Evolutionary conservation across 2,329 filamentous ascomycete species (phyloP).

Genomic region (Diplodia seriata): DNA sequence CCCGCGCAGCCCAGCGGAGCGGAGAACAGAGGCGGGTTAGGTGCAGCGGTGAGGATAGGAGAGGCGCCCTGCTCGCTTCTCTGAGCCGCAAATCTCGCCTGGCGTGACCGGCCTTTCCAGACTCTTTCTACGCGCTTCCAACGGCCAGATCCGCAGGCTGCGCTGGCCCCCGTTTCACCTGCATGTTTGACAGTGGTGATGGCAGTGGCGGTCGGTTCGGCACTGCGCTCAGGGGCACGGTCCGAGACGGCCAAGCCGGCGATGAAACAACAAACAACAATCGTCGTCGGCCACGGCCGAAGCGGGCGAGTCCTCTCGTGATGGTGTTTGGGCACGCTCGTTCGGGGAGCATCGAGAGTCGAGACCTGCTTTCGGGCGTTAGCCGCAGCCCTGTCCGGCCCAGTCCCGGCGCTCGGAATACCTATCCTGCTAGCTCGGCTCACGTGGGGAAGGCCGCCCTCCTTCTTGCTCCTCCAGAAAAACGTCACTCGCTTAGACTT

Average conservation of each 20-base stretch:
- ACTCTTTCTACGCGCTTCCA: constrained; percentile 11
- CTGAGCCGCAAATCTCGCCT: constrained; percentile 20
- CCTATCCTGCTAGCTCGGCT: background rate
- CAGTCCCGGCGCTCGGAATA: background rate
- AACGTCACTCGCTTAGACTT: constrained; percentile 28
- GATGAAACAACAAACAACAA: constrained; percentile 13
- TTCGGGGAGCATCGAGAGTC: background rate
- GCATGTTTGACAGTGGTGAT: background rate
- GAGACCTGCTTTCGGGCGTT: background rate
- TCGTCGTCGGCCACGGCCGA: background rate
- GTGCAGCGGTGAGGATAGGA: constrained; percentile 6
- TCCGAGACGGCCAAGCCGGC: constrained; percentile 6
- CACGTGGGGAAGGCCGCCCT: background rate
- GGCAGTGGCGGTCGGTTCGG: background rate
- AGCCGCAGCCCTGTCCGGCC: background rate
- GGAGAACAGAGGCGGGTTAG: background rate
- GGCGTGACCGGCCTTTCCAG: constrained; percentile 21
- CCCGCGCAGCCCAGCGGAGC: background rate
- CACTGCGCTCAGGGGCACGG: background rate
- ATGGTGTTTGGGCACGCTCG: constrained; percentile 5
- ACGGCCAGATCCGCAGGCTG: background rate
- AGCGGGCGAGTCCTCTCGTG: background rate
- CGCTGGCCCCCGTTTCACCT: background rate
- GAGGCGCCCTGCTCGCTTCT: constrained; percentile 9
- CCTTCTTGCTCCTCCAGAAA: background rate